Base-by-base conservation (phyloP, 306 rosid genomes). In the Cucurbita maxima region DNA sequence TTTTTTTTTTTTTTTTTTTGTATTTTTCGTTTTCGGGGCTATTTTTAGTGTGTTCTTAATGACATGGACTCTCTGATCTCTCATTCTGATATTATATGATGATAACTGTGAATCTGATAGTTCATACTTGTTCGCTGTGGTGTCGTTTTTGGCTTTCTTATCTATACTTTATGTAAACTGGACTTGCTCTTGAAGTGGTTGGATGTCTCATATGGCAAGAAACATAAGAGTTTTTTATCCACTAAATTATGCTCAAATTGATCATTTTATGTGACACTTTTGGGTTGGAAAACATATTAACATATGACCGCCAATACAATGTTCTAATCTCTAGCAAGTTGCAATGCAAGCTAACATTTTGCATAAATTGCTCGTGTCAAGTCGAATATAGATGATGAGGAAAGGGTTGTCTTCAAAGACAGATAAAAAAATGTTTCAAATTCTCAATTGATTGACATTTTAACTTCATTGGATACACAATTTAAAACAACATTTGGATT, bases 11-110 rank as follows among this genome's bases (percentile, higher is more conserved):
- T 18, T 18, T 43, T 66, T 16, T 43, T 13, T 19, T 20, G n/a
- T n/a, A n/a, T 44, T 14, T 16, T 66, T 2, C 3, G 3, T 13
- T 47, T 68, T 67, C 19, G 12, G 71, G 53, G 55, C 47, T 13
- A 25, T 22, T 69, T 14, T 22, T 22, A 58, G 58, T 43, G 44
- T 30, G 22, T 48, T 69, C 16, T 34, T 22, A 45, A 30, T 70
- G 59, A 70, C 22, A 15, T 4, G 7, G 22, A 70, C 25, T 69
- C 44, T 52, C 66, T 20, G 61, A 56, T 56, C 18, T 40, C 37
- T 10, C 76, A 41, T 34, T 41, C 76, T 56, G 76, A 56, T 54
- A 19, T 73, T 19, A 37, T 73, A 73, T 40, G 55, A 43, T 57
- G 14, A 43, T 19, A 20, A 55, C 68, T 37, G 68, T 73, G 76